Percentiles rank a stretch among this genome's conserved stretches.
These are phyloP conservation scores for Penicillium taxi DNA, from an alignment of 495 filamentous ascomycete genomes.

Conservation along the genomic window DNA sequence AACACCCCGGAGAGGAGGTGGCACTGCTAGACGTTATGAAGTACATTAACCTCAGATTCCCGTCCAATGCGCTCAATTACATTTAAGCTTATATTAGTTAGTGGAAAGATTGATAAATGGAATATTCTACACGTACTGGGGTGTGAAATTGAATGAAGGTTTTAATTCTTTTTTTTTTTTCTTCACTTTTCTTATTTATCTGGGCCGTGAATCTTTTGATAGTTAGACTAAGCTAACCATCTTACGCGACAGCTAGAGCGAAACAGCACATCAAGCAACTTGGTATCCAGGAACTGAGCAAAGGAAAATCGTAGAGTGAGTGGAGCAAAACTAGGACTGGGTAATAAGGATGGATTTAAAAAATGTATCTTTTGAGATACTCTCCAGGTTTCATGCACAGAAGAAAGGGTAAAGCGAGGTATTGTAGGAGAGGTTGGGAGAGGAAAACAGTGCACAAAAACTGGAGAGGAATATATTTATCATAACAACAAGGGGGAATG, in stretches of 20 bases:
- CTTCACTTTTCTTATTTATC: neutral
- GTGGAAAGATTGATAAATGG: no score
- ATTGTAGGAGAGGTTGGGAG: constrained; percentile 13
- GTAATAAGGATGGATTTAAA: constrained; percentile 3
- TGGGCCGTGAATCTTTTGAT: no score
- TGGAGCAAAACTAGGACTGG: no score
- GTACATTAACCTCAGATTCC: no score
- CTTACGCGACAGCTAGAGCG: constrained; percentile 20
- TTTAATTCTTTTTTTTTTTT: neutral
- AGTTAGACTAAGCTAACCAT: constrained; percentile 38
- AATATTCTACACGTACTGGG: no score
- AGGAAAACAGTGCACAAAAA: constrained; percentile 9
- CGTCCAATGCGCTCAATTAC: no score
- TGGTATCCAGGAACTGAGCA: constrained; percentile 19
- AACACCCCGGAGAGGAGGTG: no score
- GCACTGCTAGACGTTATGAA: no score
- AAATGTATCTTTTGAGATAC: constrained; percentile 9
- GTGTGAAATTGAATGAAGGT: no score
- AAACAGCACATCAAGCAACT: constrained; percentile 29
- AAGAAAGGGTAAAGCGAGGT: constrained; percentile 9
- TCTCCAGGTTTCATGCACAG: no score
- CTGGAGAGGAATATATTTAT: constrained; percentile 27
- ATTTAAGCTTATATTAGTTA: no score
- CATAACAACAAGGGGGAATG: constrained; percentile 20
- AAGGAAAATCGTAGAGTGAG: constrained; percentile 1